These are phyloP conservation scores for Pulveroboletus sp. DNA, from an alignment of 768 basidiomycete species.

Conservation along the genomic window DNA sequence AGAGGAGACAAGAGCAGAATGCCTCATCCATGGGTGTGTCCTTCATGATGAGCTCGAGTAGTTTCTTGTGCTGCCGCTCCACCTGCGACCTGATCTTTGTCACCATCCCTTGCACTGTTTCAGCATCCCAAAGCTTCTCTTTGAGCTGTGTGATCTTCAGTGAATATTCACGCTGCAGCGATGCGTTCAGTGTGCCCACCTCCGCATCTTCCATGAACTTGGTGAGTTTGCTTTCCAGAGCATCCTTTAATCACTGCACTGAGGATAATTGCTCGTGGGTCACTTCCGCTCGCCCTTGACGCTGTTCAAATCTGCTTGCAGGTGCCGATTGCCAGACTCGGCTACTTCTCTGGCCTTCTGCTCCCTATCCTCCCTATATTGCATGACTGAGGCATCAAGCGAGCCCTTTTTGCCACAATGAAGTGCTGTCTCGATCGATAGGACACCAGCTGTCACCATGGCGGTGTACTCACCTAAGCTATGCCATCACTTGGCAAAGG, in stretches of 20 bases:
- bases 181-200: slow-evolving; percentile 49
- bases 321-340: slow-evolving; percentile 55
- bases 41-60: slow-evolving; percentile 59
- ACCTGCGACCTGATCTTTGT: slow-evolving; percentile 58
- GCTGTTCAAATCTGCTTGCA: slow-evolving; percentile 59
- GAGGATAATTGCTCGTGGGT: slow-evolving; percentile 48
- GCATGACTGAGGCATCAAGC: slow-evolving; percentile 53
- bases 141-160: slow-evolving; percentile 59
- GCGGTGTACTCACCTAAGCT: slow-evolving; percentile 78
- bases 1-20: slow-evolving; percentile 58
- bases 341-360: slow-evolving; percentile 60
- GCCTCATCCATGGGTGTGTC: slow-evolving; percentile 54
- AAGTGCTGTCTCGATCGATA: slow-evolving; percentile 52
- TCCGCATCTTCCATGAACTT: slow-evolving; percentile 60
- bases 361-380: slow-evolving; percentile 44
- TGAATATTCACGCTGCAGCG: slow-evolving; percentile 62
- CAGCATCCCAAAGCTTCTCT: slow-evolving; percentile 53
- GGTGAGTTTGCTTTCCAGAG: slow-evolving; percentile 63
- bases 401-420: slow-evolving; percentile 54
- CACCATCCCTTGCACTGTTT: too few species aligned
- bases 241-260: slow-evolving; percentile 59
- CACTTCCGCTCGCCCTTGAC: slow-evolving; percentile 52
- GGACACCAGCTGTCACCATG: slow-evolving; percentile 56
- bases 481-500: background rate
- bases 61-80: slow-evolving; percentile 66